phyloP scores from a whole-genome alignment of 2,329 filamentous ascomycete genomes.

The Chaetomium sp. region DNA sequence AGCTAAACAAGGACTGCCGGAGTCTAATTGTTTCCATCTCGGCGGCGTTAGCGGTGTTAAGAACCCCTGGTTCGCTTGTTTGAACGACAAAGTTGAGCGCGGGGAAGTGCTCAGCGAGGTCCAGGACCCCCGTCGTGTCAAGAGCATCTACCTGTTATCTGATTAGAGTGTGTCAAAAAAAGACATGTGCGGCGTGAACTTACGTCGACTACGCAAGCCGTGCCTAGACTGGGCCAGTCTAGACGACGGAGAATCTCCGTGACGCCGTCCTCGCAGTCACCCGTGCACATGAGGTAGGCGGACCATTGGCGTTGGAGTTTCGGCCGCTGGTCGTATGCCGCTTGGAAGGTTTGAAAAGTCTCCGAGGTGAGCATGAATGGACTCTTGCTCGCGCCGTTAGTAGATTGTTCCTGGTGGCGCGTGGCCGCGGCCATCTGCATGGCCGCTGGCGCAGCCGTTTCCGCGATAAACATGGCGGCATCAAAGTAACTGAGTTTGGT shows the following conservation, averaged over 20 bases:
- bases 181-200: not conserved
- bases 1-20: too few species aligned
- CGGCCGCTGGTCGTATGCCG: not conserved
- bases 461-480: constrained; percentile 45
- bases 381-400: too few species aligned
- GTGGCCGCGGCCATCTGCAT: constrained; percentile 41
- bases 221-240: not conserved
- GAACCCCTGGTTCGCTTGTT: too few species aligned
- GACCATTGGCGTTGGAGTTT: constrained; percentile 4
- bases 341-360: too few species aligned
- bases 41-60: too few species aligned
- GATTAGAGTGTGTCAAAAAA: too few species aligned
- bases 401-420: not conserved
- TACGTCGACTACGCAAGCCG: not conserved
- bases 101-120: too few species aligned
- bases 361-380: too few species aligned
- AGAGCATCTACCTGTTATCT: too few species aligned
- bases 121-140: too few species aligned
- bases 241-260: not conserved
- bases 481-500: constrained; percentile 42
- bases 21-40: too few species aligned
- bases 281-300: not conserved
- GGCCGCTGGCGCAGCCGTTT: constrained; percentile 41
- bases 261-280: not conserved
- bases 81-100: too few species aligned